Base-by-base conservation (phyloP, 83 land plant genomes). In the Picea abies region DNA sequence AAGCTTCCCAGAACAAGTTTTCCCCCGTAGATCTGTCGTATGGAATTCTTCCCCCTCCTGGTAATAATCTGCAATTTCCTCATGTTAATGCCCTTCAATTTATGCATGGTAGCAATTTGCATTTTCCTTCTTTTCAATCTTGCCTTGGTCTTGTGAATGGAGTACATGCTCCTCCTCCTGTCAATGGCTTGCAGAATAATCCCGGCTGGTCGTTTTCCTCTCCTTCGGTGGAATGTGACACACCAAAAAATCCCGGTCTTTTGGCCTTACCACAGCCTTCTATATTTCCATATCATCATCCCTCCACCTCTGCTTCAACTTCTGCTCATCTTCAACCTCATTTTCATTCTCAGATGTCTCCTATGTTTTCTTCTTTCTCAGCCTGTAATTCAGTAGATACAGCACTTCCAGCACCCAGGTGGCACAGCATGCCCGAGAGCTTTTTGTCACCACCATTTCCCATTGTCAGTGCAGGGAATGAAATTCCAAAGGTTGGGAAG, bases 401-500 rank as follows among this genome's bases (percentile, higher is more conserved):
- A 6, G 20, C 22, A 47, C 12, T 37, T 76, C 15, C 47, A 14
- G 25, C 52, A 47, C 78, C 52, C n/a, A 44, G 78, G 78, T 49
- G 60, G 60, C 78, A 76, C 8, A 76, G 60, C 78, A 76, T 76
- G 78, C 78, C 52, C 23, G 60, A 76, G 26, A n/a, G 22, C 52
- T 44, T n/a, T 76, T 17, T 22, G 56, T 22, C 69, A 25, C n/a
- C 69, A 66, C 9, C n/a, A 25, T 15, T 66, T n/a, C 26, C 69
- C 26, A 66, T 39, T 44, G 12, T 39, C 78, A 35, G 37, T 20
- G 10, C 78, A 67, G 71, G 60, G 10, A 75, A 44, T 20, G 78
- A 47, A 10, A 75, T n/a, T 75, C 19, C 44, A 75, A 41, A 49
- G 25, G 16, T 14, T 44, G 26, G 26, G 60, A n/a, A 76, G 41